Percentiles rank a stretch among this genome's conserved stretches.
Evolutionary conservation across 1,284 basidiomycete genomes (phyloP).

Genomic region (Trametes pubescens): DNA sequence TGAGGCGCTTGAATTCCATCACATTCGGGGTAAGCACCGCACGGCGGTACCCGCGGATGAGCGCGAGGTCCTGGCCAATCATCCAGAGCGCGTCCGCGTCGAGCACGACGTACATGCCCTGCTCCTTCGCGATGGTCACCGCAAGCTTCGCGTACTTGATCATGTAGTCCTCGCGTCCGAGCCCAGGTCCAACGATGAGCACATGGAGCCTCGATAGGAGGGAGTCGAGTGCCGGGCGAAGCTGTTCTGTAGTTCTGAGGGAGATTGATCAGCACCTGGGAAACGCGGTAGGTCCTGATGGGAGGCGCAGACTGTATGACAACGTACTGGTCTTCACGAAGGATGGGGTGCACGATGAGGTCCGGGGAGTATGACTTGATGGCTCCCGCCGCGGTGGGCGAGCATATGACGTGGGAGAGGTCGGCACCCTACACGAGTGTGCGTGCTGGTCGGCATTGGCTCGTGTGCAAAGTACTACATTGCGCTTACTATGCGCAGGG

Average conservation of each 20-base stretch:
- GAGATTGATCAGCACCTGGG: not conserved
- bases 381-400: conserved; percentile 86
- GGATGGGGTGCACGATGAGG: conserved; percentile 94
- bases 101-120: conserved; percentile 88
- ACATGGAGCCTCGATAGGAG: conserved; percentile 90
- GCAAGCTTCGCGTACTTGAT: conserved; percentile 75
- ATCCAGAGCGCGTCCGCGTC: conserved; percentile 93
- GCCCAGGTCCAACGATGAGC: conserved; percentile 92
- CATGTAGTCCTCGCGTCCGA: conserved; percentile 93
- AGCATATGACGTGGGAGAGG: conserved; percentile 96
- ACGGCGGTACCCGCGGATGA: conserved; percentile 83
- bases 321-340: conserved; percentile 62
- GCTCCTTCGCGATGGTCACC: conserved; percentile 52
- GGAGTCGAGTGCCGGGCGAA: conserved; percentile 68
- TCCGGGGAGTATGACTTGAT: conserved; percentile 98
- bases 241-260: conserved; percentile 53
- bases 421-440: conserved; percentile 77
- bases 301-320: not conserved
- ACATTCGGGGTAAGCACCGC: conserved; percentile 94
- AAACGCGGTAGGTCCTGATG: conserved; percentile 4
- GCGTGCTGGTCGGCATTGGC: too few relatives aligned
- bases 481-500: conserved; percentile 75
- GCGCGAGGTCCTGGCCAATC: conserved; percentile 75
- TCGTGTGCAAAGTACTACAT: not conserved
- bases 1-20: conserved; percentile 90